Evolutionary conservation across 371 early-diverging fungal genomes (phyloP), one percentile per base, ranked within the genome.

Genomic region (Rhizopus delemar): DNA sequence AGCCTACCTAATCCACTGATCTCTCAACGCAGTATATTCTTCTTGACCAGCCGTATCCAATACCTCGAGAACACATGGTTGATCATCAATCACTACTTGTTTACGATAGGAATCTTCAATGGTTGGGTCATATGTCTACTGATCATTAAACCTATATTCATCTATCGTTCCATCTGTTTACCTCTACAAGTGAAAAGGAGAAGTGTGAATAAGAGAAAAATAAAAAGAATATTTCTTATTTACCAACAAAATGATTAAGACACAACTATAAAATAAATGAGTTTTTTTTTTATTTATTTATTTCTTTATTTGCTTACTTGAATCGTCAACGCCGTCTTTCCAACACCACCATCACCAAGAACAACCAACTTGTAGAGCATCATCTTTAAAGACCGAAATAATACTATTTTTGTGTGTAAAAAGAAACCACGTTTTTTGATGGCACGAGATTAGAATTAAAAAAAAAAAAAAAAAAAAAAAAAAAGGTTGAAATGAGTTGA

Each of bases 41-140:
- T 89, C 92, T 75, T 93, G 93, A 8, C 93, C 95, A 43, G 95
- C 93, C 28, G 93, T 93, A 74, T 94, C 95, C 31, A 93, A 80
- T n/a, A 94, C 90, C 71, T 94, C 93, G n/a, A 94, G 76, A n/a
- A 92, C 86, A 77, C 92, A 93, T 3, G 91, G 86, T 67, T 88
- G 83, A 57, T 90, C 91, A 70, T 94, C 93, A 63, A 93, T 90
- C 22, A 91, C 90, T 1, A 91, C 90, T 73, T 94, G 94, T 70
- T 91, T 91, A 49, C 90, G 68, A 36, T 71, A 73, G 28, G 73
- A 69, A 62, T 69, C 69, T 56, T 73, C 73, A 52, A 73, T 73
- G n/a, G 70, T 69, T 22, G 73, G 70, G 51, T 73, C 73, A 41
- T 73, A 77, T 68, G 70, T 69, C 70, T 69, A 56, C 11, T 57